phyloP scores from a whole-genome alignment of 164 flowering plant genomes.

The Dillenia suffruticosa region DNA sequence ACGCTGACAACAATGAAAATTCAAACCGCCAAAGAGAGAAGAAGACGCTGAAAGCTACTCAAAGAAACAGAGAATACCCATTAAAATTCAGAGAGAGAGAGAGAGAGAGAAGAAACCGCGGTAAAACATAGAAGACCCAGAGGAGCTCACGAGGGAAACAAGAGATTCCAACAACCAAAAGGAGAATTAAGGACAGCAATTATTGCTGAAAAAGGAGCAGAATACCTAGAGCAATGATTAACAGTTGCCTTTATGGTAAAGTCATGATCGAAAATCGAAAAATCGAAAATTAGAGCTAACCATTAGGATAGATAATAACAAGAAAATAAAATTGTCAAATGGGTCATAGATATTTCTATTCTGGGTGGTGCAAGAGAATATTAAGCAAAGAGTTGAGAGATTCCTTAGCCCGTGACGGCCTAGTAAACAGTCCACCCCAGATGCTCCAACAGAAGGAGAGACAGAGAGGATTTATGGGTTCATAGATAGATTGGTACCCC shows the following conservation, averaged over 20 bases:
- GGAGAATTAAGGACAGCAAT: background rate
- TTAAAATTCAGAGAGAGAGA: background rate
- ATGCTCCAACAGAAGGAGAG: too few species aligned
- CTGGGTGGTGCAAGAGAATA: background rate
- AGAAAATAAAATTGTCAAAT: background rate
- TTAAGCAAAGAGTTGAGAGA: slow-evolving; percentile 4
- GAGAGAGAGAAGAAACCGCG: background rate
- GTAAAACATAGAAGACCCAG: background rate
- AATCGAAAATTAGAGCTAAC: background rate
- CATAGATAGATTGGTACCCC: too few species aligned
- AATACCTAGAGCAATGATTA: background rate
- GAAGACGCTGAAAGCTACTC: background rate
- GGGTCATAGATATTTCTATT: background rate
- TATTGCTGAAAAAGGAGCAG: background rate
- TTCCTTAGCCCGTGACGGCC: slow-evolving; percentile 16
- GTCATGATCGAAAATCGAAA: background rate
- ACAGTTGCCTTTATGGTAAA: background rate
- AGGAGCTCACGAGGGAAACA: background rate
- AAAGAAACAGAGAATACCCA: background rate
- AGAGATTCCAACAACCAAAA: background rate
- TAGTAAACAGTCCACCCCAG: background rate
- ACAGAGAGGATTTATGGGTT: too few species aligned
- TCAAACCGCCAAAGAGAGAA: background rate
- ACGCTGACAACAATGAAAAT: background rate
- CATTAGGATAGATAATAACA: slow-evolving; percentile 1